phyloP scores from a whole-genome alignment of 495 filamentous ascomycete genomes.

The Delitschia confertaspora region DNA sequence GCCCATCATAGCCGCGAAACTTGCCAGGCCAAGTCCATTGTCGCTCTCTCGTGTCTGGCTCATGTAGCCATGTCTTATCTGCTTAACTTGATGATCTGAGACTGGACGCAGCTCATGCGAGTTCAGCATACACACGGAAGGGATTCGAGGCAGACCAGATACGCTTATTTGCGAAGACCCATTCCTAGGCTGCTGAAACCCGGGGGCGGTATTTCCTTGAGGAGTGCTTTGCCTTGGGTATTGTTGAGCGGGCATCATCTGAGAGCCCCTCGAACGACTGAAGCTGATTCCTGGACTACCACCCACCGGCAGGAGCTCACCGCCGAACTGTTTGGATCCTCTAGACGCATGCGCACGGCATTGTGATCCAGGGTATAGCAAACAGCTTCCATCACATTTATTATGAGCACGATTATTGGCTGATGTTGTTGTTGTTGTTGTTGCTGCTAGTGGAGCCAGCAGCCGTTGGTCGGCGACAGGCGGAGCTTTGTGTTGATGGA shows the following conservation, averaged over 20 bases:
- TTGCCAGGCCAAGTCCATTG: conserved; percentile 18
- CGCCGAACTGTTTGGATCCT: too few species aligned
- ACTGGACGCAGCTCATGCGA: conserved; percentile 13
- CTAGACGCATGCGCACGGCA: neutral
- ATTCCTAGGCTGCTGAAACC: neutral
- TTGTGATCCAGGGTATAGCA: conserved; percentile 5
- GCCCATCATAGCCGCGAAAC: neutral
- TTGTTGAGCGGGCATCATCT: conserved; percentile 1
- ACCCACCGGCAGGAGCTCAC: too few species aligned
- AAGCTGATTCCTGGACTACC: neutral
- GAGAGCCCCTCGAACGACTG: conserved; percentile 5
- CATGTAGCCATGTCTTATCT: neutral
- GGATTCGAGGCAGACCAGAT: conserved; percentile 18
- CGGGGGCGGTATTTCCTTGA: neutral
- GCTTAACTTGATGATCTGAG: neutral
- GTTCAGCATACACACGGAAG: conserved; percentile 24
- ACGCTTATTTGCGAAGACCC: conserved; percentile 10
- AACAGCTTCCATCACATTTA: conserved; percentile 8
- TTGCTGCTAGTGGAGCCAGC: neutral
- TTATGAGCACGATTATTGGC: neutral
- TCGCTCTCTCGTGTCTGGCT: neutral
- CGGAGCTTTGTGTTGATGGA: conserved; percentile 44
- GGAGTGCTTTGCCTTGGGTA: conserved; percentile 1
- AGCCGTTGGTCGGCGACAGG: neutral
- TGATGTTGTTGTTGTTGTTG: too few species aligned